Evolutionary conservation across 306 rosid species (phyloP).

Genomic region (Cicer pinnatifidum): DNA sequence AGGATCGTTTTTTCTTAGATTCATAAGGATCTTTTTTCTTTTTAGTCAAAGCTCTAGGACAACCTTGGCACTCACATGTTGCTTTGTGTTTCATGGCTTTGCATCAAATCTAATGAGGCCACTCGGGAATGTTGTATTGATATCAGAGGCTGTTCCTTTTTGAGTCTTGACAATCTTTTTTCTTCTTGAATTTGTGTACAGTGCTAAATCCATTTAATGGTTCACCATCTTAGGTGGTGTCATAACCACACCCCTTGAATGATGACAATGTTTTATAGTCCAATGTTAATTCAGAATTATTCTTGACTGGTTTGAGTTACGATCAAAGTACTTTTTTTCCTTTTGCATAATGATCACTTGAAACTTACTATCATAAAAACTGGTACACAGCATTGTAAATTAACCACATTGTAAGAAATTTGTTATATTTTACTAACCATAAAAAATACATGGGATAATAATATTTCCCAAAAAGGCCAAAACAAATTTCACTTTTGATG

Average conservation of each 20-base stretch:
- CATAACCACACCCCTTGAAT: constrained; percentile 38
- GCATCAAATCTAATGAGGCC: constrained; percentile 33
- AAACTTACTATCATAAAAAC: neutral
- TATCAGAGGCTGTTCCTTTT: constrained; percentile 54
- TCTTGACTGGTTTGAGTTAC: constrained; percentile 30
- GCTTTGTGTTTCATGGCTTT: constrained; percentile 35
- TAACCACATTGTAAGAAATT: too few species aligned
- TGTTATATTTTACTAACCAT: too few species aligned
- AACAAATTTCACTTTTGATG: too few species aligned
- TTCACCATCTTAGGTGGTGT: constrained; percentile 39
- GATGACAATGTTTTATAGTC: constrained; percentile 17
- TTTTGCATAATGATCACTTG: neutral
- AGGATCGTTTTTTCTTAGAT: neutral
- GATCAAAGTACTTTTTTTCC: neutral
- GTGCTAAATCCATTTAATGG: constrained; percentile 39
- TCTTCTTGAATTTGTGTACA: constrained; percentile 47
- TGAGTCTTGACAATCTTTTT: constrained; percentile 23
- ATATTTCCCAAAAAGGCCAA: too few species aligned
- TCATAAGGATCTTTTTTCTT: constrained; percentile 18
- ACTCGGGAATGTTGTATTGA: constrained; percentile 60
- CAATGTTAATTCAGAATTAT: constrained; percentile 35
- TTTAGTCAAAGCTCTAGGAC: constrained; percentile 35
- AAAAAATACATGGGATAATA: too few species aligned
- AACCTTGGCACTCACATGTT: constrained; percentile 38
- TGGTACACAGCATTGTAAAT: too few species aligned